phyloP scores from a whole-genome alignment of 2,329 filamentous ascomycete genomes.

The Penicillium crustosum region DNA sequence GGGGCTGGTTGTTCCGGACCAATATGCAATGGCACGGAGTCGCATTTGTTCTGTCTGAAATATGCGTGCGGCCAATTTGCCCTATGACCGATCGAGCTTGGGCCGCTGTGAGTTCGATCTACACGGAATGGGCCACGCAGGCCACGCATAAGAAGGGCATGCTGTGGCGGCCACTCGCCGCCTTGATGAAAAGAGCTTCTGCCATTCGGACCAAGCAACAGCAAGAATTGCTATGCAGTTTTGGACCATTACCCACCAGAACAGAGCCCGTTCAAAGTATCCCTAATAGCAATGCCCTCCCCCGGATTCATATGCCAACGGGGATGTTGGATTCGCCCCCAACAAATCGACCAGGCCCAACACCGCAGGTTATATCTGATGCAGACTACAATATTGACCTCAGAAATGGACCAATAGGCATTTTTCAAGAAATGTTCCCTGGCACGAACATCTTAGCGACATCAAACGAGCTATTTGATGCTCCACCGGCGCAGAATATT shows the following conservation, averaged over 20 bases:
- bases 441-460: conserved; percentile 27
- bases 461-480: conserved; percentile 10
- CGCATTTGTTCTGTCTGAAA: conserved; percentile 60
- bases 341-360: conserved; percentile 3
- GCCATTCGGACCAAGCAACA: conserved; percentile 54
- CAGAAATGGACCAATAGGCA: conserved; percentile 24
- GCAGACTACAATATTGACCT: conserved; percentile 26
- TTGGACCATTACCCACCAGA: conserved; percentile 15
- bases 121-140: conserved; percentile 38
- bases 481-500: conserved; percentile 12
- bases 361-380: conserved; percentile 2
- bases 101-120: conserved; percentile 54
- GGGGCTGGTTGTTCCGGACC: conserved; percentile 65
- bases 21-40: conserved; percentile 67
- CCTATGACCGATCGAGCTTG: conserved; percentile 61
- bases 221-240: conserved; percentile 27
- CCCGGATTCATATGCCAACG: conserved; percentile 23
- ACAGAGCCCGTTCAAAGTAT: conserved; percentile 5
- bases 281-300: conserved; percentile 17
- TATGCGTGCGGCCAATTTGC: conserved; percentile 58
- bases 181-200: conserved; percentile 60
- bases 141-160: conserved; percentile 52
- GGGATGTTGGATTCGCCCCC: conserved; percentile 1
- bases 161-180: conserved; percentile 63
- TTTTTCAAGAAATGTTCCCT: conserved; percentile 33